A percentile compares a stretch with the other conserved stretches of the same genome.
Evolutionary conservation across 2,329 filamentous ascomycete genomes (phyloP).

Genomic region (Sporothrix brasiliensis): DNA sequence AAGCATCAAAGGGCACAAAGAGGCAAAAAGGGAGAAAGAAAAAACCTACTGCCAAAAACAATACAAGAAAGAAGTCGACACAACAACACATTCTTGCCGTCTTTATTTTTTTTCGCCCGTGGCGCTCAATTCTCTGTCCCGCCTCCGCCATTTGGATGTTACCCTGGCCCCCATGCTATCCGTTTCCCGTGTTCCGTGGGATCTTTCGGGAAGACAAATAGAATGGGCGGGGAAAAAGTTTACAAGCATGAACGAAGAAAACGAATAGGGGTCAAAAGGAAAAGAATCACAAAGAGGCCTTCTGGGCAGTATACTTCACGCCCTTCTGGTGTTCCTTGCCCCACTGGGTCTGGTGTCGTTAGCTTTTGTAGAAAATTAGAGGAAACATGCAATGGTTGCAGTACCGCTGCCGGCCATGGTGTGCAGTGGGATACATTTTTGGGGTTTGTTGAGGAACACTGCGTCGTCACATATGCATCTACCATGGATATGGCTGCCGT

Average conservation of each 20-base stretch:
- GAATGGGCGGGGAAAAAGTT: neutral
- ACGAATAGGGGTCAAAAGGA: neutral
- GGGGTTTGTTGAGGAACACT: neutral
- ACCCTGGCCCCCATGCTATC: constrained; percentile 28
- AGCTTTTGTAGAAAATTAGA: neutral
- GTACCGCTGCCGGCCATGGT: constrained; percentile 28
- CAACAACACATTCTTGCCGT: no score
- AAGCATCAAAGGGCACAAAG: neutral
- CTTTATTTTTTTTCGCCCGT: neutral
- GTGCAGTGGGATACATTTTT: neutral
- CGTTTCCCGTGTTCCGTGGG: constrained; percentile 18
- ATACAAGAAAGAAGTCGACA: neutral
- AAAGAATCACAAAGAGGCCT: neutral
- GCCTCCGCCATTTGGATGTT: constrained; percentile 31
- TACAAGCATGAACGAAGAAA: neutral
- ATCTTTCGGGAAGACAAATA: constrained; percentile 1
- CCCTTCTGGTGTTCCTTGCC: neutral
- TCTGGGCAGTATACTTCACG: neutral
- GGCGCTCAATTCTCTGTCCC: constrained; percentile 12
- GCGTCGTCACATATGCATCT: constrained; percentile 12
- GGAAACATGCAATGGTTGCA: constrained; percentile 18
- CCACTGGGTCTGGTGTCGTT: neutral
- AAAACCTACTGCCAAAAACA: neutral
- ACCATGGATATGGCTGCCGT: constrained; percentile 16
- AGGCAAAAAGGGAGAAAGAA: neutral